These are phyloP conservation scores for Xylaria bambusicola DNA, from an alignment of 495 filamentous ascomycete species.

Conservation along the genomic window DNA sequence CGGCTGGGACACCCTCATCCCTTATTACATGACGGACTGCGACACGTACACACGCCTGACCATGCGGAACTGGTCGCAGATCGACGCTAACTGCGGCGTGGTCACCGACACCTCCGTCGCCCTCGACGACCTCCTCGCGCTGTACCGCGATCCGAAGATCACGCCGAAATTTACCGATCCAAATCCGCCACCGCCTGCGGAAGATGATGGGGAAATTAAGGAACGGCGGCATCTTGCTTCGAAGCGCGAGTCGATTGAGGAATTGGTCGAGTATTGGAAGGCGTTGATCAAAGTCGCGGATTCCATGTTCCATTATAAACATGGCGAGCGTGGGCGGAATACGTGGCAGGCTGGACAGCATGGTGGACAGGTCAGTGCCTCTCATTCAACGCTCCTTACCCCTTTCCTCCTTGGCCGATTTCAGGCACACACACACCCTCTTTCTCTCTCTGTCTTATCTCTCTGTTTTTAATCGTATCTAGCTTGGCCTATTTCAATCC, in stretches of 20 bases:
- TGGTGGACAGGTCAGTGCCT: too few species aligned
- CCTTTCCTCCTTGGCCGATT: too few species aligned
- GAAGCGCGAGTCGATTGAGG: slow-evolving; percentile 18
- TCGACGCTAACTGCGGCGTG: slow-evolving; percentile 46
- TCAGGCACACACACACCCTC: too few species aligned
- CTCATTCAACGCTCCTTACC: too few species aligned
- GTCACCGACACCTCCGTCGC: slow-evolving; percentile 55
- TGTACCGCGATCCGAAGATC: slow-evolving; percentile 48
- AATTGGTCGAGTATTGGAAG: slow-evolving; percentile 36
- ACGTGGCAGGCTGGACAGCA: slow-evolving; percentile 60
- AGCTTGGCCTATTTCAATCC: too few species aligned
- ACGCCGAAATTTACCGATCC: slow-evolving; percentile 41
- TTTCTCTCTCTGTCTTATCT: too few species aligned
- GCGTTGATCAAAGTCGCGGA: slow-evolving; percentile 28
- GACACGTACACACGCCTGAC: slow-evolving; percentile 56
- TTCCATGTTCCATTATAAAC: slow-evolving; percentile 45
- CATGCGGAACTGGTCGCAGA: slow-evolving; percentile 54
- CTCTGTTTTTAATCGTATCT: too few species aligned
- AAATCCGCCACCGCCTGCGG: slow-evolving; percentile 35
- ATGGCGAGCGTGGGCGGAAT: slow-evolving; percentile 51
- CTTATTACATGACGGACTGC: slow-evolving; percentile 63
- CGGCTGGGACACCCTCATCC: slow-evolving; percentile 63
- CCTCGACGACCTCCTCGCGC: slow-evolving; percentile 47
- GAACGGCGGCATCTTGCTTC: neutral
- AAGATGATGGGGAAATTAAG: slow-evolving; percentile 7